Percentiles rank a stretch among this genome's conserved stretches.
Conservation (phyloP, 352 stramenopile genomes). For the Phytophthora pini region DNA sequence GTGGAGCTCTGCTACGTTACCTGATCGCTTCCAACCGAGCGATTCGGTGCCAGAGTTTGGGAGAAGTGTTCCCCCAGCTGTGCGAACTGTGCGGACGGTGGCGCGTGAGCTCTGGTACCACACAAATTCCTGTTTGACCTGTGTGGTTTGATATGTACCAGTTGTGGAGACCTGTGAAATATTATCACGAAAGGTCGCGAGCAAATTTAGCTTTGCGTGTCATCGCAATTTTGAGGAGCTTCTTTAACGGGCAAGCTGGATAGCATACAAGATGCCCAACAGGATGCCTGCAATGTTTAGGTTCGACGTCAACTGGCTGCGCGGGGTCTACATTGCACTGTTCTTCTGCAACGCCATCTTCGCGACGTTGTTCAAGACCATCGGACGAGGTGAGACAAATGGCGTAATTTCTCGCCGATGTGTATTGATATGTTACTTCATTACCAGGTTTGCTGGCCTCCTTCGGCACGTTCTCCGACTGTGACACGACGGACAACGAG, state of each 20-base stretch:
- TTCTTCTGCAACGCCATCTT: constrained; percentile 85
- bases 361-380: constrained; percentile 64
- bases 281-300: constrained; percentile 5
- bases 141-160: constrained; percentile 14
- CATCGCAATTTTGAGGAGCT: not conserved
- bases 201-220: constrained; percentile 21
- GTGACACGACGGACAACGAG: constrained; percentile 42
- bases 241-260: not conserved
- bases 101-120: constrained; percentile 34
- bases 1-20: constrained; percentile 3
- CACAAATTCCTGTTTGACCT: constrained; percentile 26
- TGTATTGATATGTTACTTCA: not conserved
- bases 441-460: constrained; percentile 36
- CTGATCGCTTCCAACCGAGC: constrained; percentile 9
- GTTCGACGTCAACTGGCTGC: constrained; percentile 46
- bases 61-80: constrained; percentile 23
- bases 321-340: constrained; percentile 58
- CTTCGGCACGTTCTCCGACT: constrained; percentile 74
- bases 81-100: constrained; percentile 37
- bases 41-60: constrained; percentile 43
- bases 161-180: not conserved
- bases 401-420: not conserved
- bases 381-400: constrained; percentile 53
- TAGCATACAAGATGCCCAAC: not conserved
- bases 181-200: constrained; percentile 26